Base-by-base conservation (phyloP, 441 rosid species). In the Gossypium trilobum region DNA sequence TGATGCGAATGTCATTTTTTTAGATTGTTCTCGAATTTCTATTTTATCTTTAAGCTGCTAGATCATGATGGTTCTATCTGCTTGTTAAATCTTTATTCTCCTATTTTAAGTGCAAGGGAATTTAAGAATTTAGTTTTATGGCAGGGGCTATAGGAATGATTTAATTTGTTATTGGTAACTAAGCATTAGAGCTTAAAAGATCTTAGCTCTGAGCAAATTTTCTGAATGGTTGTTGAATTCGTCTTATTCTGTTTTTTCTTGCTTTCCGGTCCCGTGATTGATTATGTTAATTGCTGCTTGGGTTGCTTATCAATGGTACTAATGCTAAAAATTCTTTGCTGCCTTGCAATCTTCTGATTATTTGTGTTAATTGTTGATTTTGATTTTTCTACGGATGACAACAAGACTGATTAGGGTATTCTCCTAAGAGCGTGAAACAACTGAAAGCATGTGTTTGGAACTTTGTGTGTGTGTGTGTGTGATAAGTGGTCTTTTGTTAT, bases 291-390 rank as follows among this genome's bases (percentile, higher is more conserved):
- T 14, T 66, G 50, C 61, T 22, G 31, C 19, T 19, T 44, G 22
- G 11, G 52, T 72, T 56, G 51, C 62, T 58, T 52, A 73, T 84
- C 52, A 22, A 58, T 56, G 20, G 22, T 56, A 52, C 65, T 62
- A 23, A 66, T 67, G 50, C 65, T 58, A 13, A 10, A 27, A 61
- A 1, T 67, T 17, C 33, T 22, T 19, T 66, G 52, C 50, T 71
- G 7, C 60, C 44, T 73, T 62, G 57, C 71, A 29, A 62, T 56
- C 51, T 63, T 75, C 46, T 69, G 58, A 59, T 70, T 17, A 16
- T 78, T 17, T 5, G 23, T 73, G 62, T 27, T 67, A n/a, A 0
- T 63, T 55, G 51, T 39, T 14, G 46, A 60, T 31, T 31, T 13
- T 62, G 48, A 42, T 50, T 25, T 48, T 31, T 57, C 39, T 42